Percentiles rank a stretch among this genome's conserved stretches.
Conservation (phyloP, 2,329 filamentous ascomycete genomes). For the Golovinomyces cichoracearum region DNA sequence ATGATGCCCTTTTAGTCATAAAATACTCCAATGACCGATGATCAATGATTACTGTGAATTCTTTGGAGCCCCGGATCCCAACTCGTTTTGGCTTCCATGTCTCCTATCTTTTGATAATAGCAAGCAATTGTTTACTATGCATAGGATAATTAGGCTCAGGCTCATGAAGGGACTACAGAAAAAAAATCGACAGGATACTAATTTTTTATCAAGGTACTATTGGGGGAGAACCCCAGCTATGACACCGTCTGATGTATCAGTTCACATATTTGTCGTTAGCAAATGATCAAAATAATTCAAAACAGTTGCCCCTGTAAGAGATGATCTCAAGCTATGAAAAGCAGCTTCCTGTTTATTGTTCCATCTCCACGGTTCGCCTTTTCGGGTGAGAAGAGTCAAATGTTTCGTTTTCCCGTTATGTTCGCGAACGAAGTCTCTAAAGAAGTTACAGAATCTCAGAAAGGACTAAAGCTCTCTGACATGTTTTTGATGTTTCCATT, state of each 20-base stretch:
- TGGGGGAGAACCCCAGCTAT: neutral
- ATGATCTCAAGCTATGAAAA: neutral
- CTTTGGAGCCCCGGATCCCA: neutral
- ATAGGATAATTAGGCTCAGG: neutral
- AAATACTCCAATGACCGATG: neutral
- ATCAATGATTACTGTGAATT: neutral
- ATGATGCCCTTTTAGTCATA: neutral
- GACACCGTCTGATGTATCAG: neutral
- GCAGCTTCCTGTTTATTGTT: neutral
- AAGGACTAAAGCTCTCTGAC: neutral
- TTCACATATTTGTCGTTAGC: neutral
- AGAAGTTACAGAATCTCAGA: neutral
- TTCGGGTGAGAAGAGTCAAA: neutral
- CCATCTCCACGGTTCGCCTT: neutral
- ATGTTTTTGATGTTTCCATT: neutral
- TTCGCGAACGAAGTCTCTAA: neutral
- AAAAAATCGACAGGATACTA: neutral
- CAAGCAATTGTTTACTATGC: neutral
- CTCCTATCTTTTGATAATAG: neutral
- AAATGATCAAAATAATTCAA: neutral
- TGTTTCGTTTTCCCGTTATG: neutral
- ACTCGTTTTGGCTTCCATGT: neutral
- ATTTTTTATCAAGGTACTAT: neutral
- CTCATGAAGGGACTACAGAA: neutral
- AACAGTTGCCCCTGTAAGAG: neutral